Base-by-base conservation (phyloP, 2,329 filamentous ascomycete species). In the Myriosclerotinia scirpicola region DNA sequence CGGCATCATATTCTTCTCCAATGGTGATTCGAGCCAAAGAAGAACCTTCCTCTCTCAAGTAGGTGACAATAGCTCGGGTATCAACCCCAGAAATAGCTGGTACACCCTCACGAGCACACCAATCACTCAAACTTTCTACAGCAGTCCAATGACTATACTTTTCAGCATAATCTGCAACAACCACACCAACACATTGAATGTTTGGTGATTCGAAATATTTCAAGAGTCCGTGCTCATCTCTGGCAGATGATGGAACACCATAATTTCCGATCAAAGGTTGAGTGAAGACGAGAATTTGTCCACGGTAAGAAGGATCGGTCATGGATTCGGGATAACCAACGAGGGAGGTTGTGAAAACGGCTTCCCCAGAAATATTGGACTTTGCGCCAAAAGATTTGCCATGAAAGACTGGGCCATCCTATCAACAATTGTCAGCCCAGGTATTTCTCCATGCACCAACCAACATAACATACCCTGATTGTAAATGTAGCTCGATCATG, bases 121-220 rank as follows among this genome's bases (percentile, higher is more conserved):
- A 99, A 74, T 96, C 85, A 72, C 90, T 85, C 76, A 99, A 81
- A 76, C 91, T 93, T 85, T 99, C 92, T 14, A 99, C 94, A 46
- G 95, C 95, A 69, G 95, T 98, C 95, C 95, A 99, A 78, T 99
- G 95, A 80, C 93, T 97, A 85, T 98, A 97, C 78, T 93, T 87
- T 78, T 92, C 84, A 54, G 95, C 94, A 70, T 94, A 93, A 77
- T 99, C 95, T 74, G 94, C 92, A 64, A 99, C 95, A 56, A 99
- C 94, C 62, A 99, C 90, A 79, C 93, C 95, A 69, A 91, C 91
- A 68, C 94, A 96, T 83, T 99, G 95, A 72, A 99, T 93, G 81
- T 98, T 92, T 64, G 95, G 95, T 38, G 93, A 97, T 81, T 99
- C 95, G 76, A 99, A 99, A 84, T 98, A 96, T 82, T 95, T 95